These are phyloP conservation scores for Lactarius indigo DNA, from an alignment of 768 basidiomycete genomes.

Conservation along the genomic window DNA sequence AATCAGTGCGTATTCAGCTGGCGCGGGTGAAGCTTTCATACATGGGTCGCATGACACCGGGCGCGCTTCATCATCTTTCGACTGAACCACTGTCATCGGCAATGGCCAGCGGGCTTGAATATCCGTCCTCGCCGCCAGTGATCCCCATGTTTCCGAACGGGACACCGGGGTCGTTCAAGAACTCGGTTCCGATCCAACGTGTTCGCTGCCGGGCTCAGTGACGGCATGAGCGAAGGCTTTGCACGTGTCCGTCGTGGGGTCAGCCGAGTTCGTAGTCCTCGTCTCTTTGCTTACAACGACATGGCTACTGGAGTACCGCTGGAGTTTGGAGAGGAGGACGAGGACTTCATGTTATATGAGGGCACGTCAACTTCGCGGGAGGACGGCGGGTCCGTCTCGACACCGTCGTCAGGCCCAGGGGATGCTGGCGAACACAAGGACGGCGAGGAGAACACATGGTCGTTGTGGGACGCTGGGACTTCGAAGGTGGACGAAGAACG, in stretches of 20 bases:
- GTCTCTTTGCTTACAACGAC: slow-evolving; percentile 32
- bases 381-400: slow-evolving; percentile 34
- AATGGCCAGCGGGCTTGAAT: slow-evolving; percentile 58
- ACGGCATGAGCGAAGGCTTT: slow-evolving; percentile 58
- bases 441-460: slow-evolving; percentile 28
- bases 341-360: slow-evolving; percentile 46
- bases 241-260: slow-evolving; percentile 58
- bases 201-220: slow-evolving; percentile 48
- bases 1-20: slow-evolving; percentile 49
- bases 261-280: slow-evolving; percentile 47
- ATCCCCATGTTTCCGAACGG: slow-evolving; percentile 87
- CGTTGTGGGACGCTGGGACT: slow-evolving; percentile 34
- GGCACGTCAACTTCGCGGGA: slow-evolving; percentile 28
- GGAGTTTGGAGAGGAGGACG: slow-evolving; percentile 67
- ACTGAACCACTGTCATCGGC: slow-evolving; percentile 78
- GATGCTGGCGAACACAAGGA: slow-evolving; percentile 28
- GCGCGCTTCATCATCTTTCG: slow-evolving; percentile 57
- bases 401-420: slow-evolving; percentile 38
- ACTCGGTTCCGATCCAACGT: slow-evolving; percentile 55
- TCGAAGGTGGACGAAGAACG: slow-evolving; percentile 34
- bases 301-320: slow-evolving; percentile 41
- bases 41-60: slow-evolving; percentile 49
- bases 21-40: slow-evolving; percentile 47
- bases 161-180: slow-evolving; percentile 36
- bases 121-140: slow-evolving; percentile 41